Percentiles rank a stretch among this genome's conserved stretches.
phyloP scores from a whole-genome alignment of 2,329 filamentous ascomycete species.

The Xylaria arbuscula region DNA sequence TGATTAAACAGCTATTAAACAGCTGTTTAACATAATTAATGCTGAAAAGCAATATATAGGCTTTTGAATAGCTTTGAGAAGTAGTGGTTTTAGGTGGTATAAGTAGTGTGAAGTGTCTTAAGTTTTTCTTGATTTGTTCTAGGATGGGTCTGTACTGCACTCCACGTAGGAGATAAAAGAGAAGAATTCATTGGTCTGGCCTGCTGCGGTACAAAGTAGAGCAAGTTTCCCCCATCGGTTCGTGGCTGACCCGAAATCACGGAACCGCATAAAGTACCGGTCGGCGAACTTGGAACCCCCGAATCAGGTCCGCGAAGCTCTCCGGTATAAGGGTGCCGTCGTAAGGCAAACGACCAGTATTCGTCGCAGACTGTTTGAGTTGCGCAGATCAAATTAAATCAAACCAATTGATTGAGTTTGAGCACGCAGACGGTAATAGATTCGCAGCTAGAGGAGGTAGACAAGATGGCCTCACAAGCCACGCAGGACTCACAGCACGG shows the following conservation, averaged over 20 bases:
- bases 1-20: too few species aligned
- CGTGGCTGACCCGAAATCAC: background rate
- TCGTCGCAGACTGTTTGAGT: background rate
- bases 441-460: background rate
- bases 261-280: slow-evolving; percentile 9
- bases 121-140: too few species aligned
- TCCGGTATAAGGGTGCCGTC: background rate
- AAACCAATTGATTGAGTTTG: background rate
- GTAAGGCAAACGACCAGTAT: too few species aligned
- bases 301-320: slow-evolving; percentile 1
- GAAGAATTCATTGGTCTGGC: background rate
- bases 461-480: slow-evolving; percentile 23
- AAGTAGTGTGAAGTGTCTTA: too few species aligned
- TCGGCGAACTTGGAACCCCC: background rate
- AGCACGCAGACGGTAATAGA: background rate
- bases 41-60: too few species aligned
- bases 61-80: too few species aligned
- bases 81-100: too few species aligned
- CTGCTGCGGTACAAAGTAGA: background rate
- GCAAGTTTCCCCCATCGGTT: background rate
- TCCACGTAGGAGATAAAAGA: too few species aligned
- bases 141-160: too few species aligned
- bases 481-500: slow-evolving; percentile 26
- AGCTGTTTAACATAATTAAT: too few species aligned
- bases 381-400: background rate